These are phyloP conservation scores for Tricholoma flavovirens DNA, from an alignment of 768 basidiomycete genomes.

Conservation along the genomic window DNA sequence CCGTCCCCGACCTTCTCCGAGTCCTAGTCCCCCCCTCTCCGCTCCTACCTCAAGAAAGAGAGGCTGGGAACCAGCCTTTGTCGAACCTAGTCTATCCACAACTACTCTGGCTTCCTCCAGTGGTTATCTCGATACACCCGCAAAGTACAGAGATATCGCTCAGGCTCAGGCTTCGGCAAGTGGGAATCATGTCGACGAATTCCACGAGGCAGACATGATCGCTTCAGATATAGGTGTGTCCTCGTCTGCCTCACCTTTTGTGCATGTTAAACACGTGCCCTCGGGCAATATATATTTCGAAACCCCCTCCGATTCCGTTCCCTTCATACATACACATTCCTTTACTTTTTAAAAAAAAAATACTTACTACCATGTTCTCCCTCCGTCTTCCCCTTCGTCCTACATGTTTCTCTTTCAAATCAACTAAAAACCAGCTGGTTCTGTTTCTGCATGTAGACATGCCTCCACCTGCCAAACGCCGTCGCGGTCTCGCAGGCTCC, in stretches of 20 bases:
- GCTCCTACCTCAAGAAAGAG: conserved; percentile 23
- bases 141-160: conserved; percentile 53
- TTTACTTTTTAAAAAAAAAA: too few relatives aligned
- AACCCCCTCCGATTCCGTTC: background rate
- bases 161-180: conserved; percentile 17
- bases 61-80: conserved; percentile 65
- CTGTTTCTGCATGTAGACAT: conserved; percentile 59
- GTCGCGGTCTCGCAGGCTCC: conserved; percentile 74
- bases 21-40: conserved; percentile 3
- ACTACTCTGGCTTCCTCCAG: conserved; percentile 47
- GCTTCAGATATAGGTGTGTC: conserved; percentile 13
- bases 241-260: conserved; percentile 4
- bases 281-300: background rate
- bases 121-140: conserved; percentile 67
- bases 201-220: conserved; percentile 16
- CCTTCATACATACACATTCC: background rate
- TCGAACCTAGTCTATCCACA: conserved; percentile 49
- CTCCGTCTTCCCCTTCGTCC: conserved; percentile 7
- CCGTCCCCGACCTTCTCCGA: conserved; percentile 19
- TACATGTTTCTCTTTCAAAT: conserved; percentile 17
- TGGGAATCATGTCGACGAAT: conserved; percentile 18
- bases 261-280: conserved; percentile 1
- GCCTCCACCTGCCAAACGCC: conserved; percentile 71
- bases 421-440: conserved; percentile 28
- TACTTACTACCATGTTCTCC: conserved; percentile 3